Evolutionary conservation across 129 eudicot genomes (phyloP), one percentile per base, ranked within the genome.

Genomic region (Gnaphalium uliginosum): DNA sequence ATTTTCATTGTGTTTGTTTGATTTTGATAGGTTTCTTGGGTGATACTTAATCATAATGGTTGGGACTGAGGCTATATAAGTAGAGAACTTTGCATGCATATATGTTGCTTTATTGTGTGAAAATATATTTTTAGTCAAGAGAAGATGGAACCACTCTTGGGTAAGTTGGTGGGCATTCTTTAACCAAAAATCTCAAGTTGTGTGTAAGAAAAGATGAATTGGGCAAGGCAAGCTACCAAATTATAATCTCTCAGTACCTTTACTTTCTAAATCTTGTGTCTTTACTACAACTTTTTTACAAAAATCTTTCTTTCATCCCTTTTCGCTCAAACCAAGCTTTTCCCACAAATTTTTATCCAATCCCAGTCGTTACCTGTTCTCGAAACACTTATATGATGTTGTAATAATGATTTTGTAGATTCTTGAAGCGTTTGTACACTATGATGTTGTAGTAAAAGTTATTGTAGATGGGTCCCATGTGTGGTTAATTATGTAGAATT

Each of bases 121-220:
- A 19, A 79, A 66, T 56, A 51, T 65, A 60, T 48, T 43, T 32
- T 59, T 83, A 89, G 98, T 92, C 98, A 92, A 92, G 76, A 75
- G 98, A 84, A 51, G 98, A 89, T 92, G 92, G 75, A 92, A 89
- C 98, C 35, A 92, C 85, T 71, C 78, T 75, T 24, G 63, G 72
- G 37, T 69, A 76, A 86, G 95, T 88, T 86, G 92, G 88, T 91
- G 84, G 87, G 86, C 67, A 82, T 73, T 78, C 79, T 69, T 50
- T 66, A 80, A 82, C 85, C 83, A 75, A 73, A 84, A 53, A 58
- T 60, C 43, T n/a, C 46, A 72, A 17, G 29, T 65, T 57, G 71
- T 74, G 21, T 81, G 68, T 25, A n/a, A 68, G 39, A 6, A 58
- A 61, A 67, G 50, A 66, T 29, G 43, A 75, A 58, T 63, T 46